phyloP scores from a whole-genome alignment of 2,329 filamentous ascomycete genomes.

The Trichoderma breve region DNA sequence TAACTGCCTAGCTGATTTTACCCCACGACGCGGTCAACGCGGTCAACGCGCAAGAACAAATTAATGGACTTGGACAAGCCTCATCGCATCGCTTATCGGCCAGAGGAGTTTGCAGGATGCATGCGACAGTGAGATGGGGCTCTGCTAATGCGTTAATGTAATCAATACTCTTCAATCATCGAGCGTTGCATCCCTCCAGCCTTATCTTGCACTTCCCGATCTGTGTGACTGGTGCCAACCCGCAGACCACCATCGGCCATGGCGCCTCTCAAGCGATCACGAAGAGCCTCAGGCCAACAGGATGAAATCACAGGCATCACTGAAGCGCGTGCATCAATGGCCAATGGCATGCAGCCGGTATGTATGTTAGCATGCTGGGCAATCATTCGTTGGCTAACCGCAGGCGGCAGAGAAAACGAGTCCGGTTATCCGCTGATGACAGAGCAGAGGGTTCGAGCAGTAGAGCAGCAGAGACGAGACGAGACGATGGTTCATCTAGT shows the following conservation, averaged over 20 bases:
- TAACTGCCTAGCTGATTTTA: background rate
- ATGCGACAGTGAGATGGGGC: background rate
- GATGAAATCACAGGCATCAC: conserved; percentile 35
- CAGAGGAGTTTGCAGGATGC: background rate
- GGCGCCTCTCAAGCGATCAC: conserved; percentile 17
- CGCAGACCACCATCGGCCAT: background rate
- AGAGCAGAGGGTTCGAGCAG: background rate
- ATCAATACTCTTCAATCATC: background rate
- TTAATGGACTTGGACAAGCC: background rate
- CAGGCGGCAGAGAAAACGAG: conserved; percentile 34
- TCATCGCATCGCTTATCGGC: background rate
- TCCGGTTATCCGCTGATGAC: conserved; percentile 32
- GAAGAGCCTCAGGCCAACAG: conserved; percentile 28
- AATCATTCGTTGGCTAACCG: conserved; percentile 27
- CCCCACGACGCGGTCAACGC: conserved; percentile 14
- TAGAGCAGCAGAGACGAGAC: conserved; percentile 20
- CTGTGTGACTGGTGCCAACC: background rate
- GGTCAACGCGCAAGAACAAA: background rate
- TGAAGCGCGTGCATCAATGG: conserved; percentile 42
- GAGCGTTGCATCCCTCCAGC: background rate
- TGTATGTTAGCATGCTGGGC: background rate
- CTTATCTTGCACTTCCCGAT: background rate
- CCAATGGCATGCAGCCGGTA: conserved; percentile 30
- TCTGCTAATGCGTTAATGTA: background rate
- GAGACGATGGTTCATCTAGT: conserved; percentile 27